Evolutionary conservation across 2,329 filamentous ascomycete genomes (phyloP).

Genomic region (Colletotrichum sansevieriae): DNA sequence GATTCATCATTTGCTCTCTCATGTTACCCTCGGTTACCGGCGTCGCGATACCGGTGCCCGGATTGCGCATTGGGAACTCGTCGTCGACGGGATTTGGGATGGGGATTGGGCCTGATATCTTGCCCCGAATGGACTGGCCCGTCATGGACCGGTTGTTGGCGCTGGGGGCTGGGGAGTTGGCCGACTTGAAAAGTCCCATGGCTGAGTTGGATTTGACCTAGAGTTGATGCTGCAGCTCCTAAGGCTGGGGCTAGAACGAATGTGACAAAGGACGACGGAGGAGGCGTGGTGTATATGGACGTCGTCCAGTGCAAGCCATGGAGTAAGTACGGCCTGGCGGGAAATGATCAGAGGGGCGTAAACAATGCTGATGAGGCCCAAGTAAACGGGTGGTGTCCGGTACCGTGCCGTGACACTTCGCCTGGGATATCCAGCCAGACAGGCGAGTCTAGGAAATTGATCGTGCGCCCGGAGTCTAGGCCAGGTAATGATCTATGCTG

Average conservation of each 20-base stretch:
- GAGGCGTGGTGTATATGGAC: slow-evolving; percentile 39
- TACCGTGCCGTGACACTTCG: slow-evolving; percentile 31
- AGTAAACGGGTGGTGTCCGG: slow-evolving; percentile 32
- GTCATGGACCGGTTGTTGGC: slow-evolving; percentile 52
- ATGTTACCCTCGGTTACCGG: slow-evolving; percentile 47
- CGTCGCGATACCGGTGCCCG: slow-evolving; percentile 52
- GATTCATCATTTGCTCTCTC: slow-evolving; percentile 42
- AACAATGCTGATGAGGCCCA: slow-evolving; percentile 33
- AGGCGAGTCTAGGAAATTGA: slow-evolving; percentile 32
- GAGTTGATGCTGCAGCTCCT: slow-evolving; percentile 20
- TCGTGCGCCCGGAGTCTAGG: slow-evolving; percentile 36
- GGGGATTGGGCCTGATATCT: slow-evolving; percentile 73
- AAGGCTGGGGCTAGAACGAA: slow-evolving; percentile 26
- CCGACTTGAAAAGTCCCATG: slow-evolving; percentile 62
- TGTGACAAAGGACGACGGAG: slow-evolving; percentile 11
- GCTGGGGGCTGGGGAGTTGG: slow-evolving; percentile 52
- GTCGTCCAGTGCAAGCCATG: slow-evolving; percentile 38
- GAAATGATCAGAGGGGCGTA: slow-evolving; percentile 28
- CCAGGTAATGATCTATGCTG: slow-evolving; percentile 43
- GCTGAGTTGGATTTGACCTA: slow-evolving; percentile 18
- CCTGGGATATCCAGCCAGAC: slow-evolving; percentile 19
- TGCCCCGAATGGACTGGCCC: slow-evolving; percentile 66
- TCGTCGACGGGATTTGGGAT: slow-evolving; percentile 63
- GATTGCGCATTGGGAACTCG: slow-evolving; percentile 66
- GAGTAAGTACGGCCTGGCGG: slow-evolving; percentile 5